Base-by-base conservation (phyloP, 768 basidiomycete genomes). In the Amanita molliuscula region DNA sequence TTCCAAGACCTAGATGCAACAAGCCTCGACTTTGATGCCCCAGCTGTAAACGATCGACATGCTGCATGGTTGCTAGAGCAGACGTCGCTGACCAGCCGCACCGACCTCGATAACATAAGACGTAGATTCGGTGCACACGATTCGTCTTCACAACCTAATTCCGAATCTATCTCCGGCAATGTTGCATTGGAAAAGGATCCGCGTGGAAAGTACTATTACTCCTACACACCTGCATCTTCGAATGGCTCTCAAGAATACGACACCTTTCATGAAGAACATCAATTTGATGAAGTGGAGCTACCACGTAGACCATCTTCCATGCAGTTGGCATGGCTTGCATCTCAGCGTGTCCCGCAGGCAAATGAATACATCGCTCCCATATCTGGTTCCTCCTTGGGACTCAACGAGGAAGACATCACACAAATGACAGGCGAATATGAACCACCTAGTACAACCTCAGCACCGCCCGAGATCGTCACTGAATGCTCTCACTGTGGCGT, bases 31-130 rank as follows among this genome's bases (percentile, higher is more conserved):
- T 65, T 70, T 50, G 71, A 73, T 3, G 63, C 71, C 21, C 62
- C 76, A 20, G 68, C 72, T n/a, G 73, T 74, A 5, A 74, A 73
- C 48, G 81, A 84, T 59, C 77, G 87, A 7, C 86, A 88, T 0
- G 79, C 78, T 6, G 78, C 83, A 23, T 94, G 91, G 91, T 63
- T 95, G 38, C 75, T 77, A 31, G 89, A 93, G 57, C 91, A 95
- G 63, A 86, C 79, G 44, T 74, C 78, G 28, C 76, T 87, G 10
- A 72, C 76, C 0, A 73, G 82, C 44, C 75, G 77, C 40, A 74
- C 75, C 16, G 78, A 78, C 69, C 66, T 84, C 6, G 84, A 83
- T 15, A 69, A 62, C 2, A 53, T 74, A 15, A 20, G 37, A 16
- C 79, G 81, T 3, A 79, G 74, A 36, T 76, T 79, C 10, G 83